Base-by-base conservation (phyloP, 106 monocot genomes). In the Dioscorea dumetorum region DNA sequence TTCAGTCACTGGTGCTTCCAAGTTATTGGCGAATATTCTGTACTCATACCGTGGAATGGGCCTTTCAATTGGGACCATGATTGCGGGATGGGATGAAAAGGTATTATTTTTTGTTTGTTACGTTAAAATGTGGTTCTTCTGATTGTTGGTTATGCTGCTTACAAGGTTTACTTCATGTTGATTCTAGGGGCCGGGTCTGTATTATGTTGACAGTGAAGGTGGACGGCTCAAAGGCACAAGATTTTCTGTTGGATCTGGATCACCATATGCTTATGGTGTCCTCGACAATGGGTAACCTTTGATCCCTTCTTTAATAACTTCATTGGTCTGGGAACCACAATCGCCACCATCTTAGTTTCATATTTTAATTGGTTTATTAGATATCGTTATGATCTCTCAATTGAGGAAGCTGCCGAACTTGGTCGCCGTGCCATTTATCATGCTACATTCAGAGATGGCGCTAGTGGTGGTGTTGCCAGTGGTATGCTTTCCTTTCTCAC, bases 1-100 rank as follows among this genome's bases (percentile, higher is more conserved):
- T 73, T 95, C 91, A 50, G 79, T 91, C 28, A 76, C 91, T 52
- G 90, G 90, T 72, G 94, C 94, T 62, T 91, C 94, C 48, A 94
- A 94, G 67, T 78, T 94, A 6, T 78, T 95, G 66, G 91, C 91
- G 10, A 88, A 91, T 68, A 88, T 91, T 66, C 87, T 88, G 1
- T 88, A 77, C 41, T 91, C 88, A 4, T 91, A 95, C 50, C 79
- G 91, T 72, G 88, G 85, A 28, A 95, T 95, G 91, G 91, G 85
- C 15, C 88, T 95, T 64, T 88, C 90, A 21, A 70, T 91, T 63
- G 91, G 91, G 41, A 88, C 95, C 17, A 91, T 95, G 95, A 95
- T 95, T 81, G 88, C 95, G 76, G 91, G 91, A 68, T 95, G 94
- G 91, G 94, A 88, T 79, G 94, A 95, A 58, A 95, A 76, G 67